Percentiles rank a stretch among this genome's conserved stretches.
These are phyloP conservation scores for Quercus aquifolioides DNA, from an alignment of 306 rosid genomes.

Conservation along the genomic window DNA sequence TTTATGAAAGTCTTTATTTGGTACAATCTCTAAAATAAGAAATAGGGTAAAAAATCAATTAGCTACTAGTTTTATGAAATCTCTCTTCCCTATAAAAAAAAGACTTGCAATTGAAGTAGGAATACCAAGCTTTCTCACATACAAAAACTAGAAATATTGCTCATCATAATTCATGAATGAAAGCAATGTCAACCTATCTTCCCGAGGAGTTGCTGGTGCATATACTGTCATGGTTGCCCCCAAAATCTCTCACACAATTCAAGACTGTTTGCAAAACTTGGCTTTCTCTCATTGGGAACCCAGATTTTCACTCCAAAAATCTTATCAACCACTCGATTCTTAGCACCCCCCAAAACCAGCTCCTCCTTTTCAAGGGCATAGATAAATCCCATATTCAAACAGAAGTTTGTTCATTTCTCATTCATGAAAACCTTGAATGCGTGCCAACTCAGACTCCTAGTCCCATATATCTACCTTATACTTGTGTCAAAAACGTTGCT, in stretches of 20 bases:
- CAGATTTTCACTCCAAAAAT: background rate
- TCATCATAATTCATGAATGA: too few relatives aligned
- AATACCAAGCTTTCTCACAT: too few relatives aligned
- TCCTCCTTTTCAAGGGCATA: background rate
- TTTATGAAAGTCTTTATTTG: too few relatives aligned
- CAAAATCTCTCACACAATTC: background rate
- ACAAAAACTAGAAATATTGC: too few relatives aligned
- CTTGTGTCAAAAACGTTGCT: background rate
- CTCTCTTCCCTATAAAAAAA: too few relatives aligned
- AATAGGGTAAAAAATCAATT: too few relatives aligned
- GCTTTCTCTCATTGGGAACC: background rate
- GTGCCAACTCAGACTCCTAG: background rate
- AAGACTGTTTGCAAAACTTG: background rate
- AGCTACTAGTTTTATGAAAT: too few relatives aligned
- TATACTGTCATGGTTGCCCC: background rate
- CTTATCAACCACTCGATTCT: background rate
- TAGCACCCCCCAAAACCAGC: background rate
- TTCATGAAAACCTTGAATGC: background rate
- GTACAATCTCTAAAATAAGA: too few relatives aligned
- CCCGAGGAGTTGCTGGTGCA: background rate
- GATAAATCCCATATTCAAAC: background rate
- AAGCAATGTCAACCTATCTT: background rate
- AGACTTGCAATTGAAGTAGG: too few relatives aligned
- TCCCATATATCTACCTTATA: background rate
- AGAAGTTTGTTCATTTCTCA: background rate